Conservation (phyloP, 306 rosid genomes). For the Hippophae tibetana region DNA sequence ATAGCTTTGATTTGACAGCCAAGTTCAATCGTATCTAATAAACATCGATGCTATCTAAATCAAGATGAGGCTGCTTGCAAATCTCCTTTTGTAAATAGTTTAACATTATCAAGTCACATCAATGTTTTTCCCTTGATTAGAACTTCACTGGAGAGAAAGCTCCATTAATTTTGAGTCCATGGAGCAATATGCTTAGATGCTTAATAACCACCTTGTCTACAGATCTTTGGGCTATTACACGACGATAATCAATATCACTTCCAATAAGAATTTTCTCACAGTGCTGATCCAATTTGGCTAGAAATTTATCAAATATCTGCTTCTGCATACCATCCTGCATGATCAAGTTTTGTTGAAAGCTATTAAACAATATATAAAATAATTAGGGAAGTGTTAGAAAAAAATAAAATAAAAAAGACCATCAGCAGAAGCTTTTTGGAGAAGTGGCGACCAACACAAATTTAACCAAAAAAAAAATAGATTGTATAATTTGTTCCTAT, state of each 20-base stretch:
- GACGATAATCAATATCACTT: conserved; percentile 88
- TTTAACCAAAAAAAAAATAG: too few relatives aligned
- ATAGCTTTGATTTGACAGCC: too few relatives aligned
- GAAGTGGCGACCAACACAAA: too few relatives aligned
- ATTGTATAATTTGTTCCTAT: too few relatives aligned
- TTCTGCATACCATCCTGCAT: conserved; percentile 83
- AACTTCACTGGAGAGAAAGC: not conserved
- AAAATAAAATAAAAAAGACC: too few relatives aligned
- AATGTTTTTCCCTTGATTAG: not conserved
- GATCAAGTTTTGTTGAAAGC: conserved; percentile 8
- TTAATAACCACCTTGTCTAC: conserved; percentile 42
- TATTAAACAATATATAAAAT: not conserved
- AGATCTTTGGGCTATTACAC: conserved; percentile 64
- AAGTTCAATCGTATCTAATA: too few relatives aligned
- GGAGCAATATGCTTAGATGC: not conserved
- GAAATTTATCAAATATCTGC: conserved; percentile 62
- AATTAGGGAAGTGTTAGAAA: too few relatives aligned
- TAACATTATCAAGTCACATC: not conserved
- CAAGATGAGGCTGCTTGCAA: not conserved
- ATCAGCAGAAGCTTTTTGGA: too few relatives aligned
- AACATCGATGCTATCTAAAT: not conserved
- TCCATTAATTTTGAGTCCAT: not conserved
- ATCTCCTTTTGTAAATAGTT: not conserved
- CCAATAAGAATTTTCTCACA: conserved; percentile 65
- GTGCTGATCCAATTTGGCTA: conserved; percentile 61